These are phyloP conservation scores for Murraya koenigii DNA, from an alignment of 345 rosid genomes.

Conservation along the genomic window DNA sequence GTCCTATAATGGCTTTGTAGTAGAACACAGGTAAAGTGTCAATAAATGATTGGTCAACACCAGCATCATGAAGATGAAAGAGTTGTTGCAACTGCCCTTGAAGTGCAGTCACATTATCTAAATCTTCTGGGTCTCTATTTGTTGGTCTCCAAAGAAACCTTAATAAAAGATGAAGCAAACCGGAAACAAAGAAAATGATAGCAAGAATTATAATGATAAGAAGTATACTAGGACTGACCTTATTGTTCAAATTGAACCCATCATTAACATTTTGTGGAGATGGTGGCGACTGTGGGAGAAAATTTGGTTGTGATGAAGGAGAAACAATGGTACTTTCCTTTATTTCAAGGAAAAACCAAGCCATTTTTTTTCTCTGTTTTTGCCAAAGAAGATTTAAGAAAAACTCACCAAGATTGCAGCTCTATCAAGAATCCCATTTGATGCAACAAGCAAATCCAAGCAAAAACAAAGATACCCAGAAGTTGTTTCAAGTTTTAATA, in stretches of 20 bases:
- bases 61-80: slow-evolving; percentile 92
- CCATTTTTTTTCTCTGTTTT: slow-evolving; percentile 25
- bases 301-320: slow-evolving; percentile 32
- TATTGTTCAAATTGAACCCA: slow-evolving; percentile 52
- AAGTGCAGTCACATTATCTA: slow-evolving; percentile 66
- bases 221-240: slow-evolving; percentile 76
- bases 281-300: slow-evolving; percentile 30
- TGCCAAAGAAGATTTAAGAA: neutral
- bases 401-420: slow-evolving; percentile 30
- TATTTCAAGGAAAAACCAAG: slow-evolving; percentile 34
- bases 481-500: neutral
- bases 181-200: slow-evolving; percentile 82
- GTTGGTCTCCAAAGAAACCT: slow-evolving; percentile 71
- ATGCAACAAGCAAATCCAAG: slow-evolving; percentile 13
- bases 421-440: slow-evolving; percentile 25
- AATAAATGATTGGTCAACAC: slow-evolving; percentile 93
- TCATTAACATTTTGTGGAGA: slow-evolving; percentile 24
- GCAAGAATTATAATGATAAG: slow-evolving; percentile 85
- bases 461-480: neutral
- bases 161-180: slow-evolving; percentile 82
- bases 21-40: slow-evolving; percentile 90
- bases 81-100: slow-evolving; percentile 98
- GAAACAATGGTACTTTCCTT: slow-evolving; percentile 29
- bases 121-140: slow-evolving; percentile 63
- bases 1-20: slow-evolving; percentile 79